Evolutionary conservation across 495 filamentous ascomycete species (phyloP).

Genomic region (Penicillium manginii): DNA sequence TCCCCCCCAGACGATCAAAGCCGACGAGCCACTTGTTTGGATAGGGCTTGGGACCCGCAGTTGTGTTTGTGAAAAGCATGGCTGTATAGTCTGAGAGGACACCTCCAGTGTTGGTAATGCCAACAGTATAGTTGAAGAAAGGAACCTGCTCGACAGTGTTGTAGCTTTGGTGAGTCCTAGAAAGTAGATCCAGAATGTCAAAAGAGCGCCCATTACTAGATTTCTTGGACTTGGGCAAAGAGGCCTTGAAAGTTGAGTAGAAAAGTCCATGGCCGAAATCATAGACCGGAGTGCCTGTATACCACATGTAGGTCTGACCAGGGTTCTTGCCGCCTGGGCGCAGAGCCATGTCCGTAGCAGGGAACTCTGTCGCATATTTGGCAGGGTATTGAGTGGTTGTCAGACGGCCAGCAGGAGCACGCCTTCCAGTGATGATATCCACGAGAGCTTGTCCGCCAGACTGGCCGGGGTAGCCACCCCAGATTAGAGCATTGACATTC

Average conservation of each 20-base stretch:
- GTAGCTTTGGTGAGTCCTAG: constrained; percentile 28
- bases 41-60: constrained; percentile 60
- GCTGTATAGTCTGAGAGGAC: constrained; percentile 61
- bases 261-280: constrained; percentile 61
- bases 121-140: constrained; percentile 49
- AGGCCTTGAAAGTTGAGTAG: constrained; percentile 53
- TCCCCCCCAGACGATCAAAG: constrained; percentile 55
- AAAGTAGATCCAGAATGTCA: constrained; percentile 35
- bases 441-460: constrained; percentile 58
- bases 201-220: constrained; percentile 14
- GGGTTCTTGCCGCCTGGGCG: constrained; percentile 48
- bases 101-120: constrained; percentile 57
- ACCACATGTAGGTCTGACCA: constrained; percentile 67
- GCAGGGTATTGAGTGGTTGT: constrained; percentile 62
- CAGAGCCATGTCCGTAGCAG: constrained; percentile 60
- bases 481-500: constrained; percentile 57
- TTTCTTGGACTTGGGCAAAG: constrained; percentile 15
- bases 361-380: constrained; percentile 54
- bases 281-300: constrained; percentile 55
- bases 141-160: constrained; percentile 40
- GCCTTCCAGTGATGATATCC: constrained; percentile 57
- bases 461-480: constrained; percentile 66
- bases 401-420: constrained; percentile 60
- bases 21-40: constrained; percentile 67
- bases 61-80: constrained; percentile 58